These are phyloP conservation scores for Elongisporangium anandrum DNA, from an alignment of 352 stramenopile genomes.

Conservation along the genomic window DNA sequence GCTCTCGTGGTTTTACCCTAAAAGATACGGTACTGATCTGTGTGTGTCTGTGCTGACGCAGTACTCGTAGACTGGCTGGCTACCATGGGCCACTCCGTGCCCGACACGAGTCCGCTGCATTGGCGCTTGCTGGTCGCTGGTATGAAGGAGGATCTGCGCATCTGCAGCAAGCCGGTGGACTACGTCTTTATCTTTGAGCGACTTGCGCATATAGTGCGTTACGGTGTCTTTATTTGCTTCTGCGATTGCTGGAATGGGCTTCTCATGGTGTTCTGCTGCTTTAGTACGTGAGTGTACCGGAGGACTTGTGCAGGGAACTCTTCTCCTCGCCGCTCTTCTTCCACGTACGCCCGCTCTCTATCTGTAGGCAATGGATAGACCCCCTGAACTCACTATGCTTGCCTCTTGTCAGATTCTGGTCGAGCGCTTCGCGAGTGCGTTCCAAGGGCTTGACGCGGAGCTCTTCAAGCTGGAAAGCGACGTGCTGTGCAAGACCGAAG, in stretches of 20 bases:
- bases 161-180: slow-evolving; percentile 22
- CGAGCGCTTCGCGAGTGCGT: slow-evolving; percentile 49
- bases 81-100: slow-evolving; percentile 37
- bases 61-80: slow-evolving; percentile 35
- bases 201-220: slow-evolving; percentile 49
- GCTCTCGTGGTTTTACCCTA: too few relatives aligned
- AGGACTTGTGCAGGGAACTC: slow-evolving; percentile 21
- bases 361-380: not conserved
- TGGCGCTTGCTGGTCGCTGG: slow-evolving; percentile 47
- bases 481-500: slow-evolving; percentile 49
- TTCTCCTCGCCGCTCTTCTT: slow-evolving; percentile 60
- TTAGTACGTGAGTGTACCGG: slow-evolving; percentile 29
- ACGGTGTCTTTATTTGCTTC: not conserved
- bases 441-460: slow-evolving; percentile 44
- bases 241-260: not conserved
- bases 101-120: slow-evolving; percentile 39
- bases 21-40: slow-evolving; percentile 1
- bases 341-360: slow-evolving; percentile 31
- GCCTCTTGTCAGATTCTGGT: slow-evolving; percentile 43
- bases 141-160: slow-evolving; percentile 42
- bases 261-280: not conserved
- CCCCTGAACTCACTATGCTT: not conserved
- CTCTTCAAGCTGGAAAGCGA: slow-evolving; percentile 73
- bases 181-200: slow-evolving; percentile 64
- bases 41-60: slow-evolving; percentile 4